Evolutionary conservation across 192 early-diverging fungal species (phyloP).

Genomic region (Ramicandelaber brevisporus): DNA sequence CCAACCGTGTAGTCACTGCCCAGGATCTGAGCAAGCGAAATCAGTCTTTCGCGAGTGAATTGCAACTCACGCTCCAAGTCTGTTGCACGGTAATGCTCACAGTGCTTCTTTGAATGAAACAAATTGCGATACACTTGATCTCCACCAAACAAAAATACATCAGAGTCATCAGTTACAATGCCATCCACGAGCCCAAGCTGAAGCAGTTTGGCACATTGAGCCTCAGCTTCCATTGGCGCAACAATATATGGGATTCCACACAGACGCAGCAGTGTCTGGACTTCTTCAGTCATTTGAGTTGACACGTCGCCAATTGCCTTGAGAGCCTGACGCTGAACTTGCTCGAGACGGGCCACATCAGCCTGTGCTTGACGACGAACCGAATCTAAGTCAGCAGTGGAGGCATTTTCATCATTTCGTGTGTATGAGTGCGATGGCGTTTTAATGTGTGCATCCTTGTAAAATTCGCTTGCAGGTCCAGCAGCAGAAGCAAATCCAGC

Average conservation of each 20-base stretch:
- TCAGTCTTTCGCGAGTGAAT: slow-evolving; percentile 39
- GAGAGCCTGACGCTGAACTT: no score
- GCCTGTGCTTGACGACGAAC: no score
- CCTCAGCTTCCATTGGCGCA: slow-evolving; percentile 93
- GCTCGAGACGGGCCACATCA: no score
- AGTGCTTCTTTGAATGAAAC: slow-evolving; percentile 72
- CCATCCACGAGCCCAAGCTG: slow-evolving; percentile 53
- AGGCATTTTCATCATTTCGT: no score
- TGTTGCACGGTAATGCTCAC: slow-evolving; percentile 50
- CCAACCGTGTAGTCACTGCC: slow-evolving; percentile 97
- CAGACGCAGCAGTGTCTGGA: slow-evolving; percentile 45
- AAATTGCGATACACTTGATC: slow-evolving; percentile 65
- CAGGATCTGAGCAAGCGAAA: slow-evolving; percentile 66
- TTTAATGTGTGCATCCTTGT: no score
- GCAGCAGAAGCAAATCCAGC: no score
- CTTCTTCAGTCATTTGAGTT: slow-evolving; percentile 20
- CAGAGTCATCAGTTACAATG: slow-evolving; percentile 90
- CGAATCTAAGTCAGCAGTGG: no score
- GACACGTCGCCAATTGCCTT: no score
- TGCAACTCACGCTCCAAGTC: slow-evolving; percentile 38
- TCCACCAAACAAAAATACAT: slow-evolving; percentile 86
- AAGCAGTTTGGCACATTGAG: slow-evolving; percentile 67
- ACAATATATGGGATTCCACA: slow-evolving; percentile 89
- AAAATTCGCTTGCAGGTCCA: no score
- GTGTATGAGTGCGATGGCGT: no score